Percentiles rank a stretch among this genome's conserved stretches.
These are phyloP conservation scores for Orbilia blumenaviensis DNA, from an alignment of 2,329 filamentous ascomycete species.

Conservation along the genomic window DNA sequence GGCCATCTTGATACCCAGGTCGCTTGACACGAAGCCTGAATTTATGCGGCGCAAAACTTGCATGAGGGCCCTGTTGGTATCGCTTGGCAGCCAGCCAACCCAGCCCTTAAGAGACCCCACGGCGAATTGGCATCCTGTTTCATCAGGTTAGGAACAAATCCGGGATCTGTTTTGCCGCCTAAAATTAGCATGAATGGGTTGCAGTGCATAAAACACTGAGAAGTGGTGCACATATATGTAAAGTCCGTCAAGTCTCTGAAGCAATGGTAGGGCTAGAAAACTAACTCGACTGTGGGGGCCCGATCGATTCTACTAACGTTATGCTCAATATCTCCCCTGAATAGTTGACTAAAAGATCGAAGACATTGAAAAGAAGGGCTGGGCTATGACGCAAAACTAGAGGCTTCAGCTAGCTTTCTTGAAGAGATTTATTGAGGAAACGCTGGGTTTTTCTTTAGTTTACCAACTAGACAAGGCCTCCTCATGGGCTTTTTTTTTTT, in stretches of 20 bases:
- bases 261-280: neutral
- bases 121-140: constrained; percentile 12
- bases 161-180: constrained; percentile 37
- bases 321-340: constrained; percentile 24
- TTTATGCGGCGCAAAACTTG: constrained; percentile 12
- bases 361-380: neutral
- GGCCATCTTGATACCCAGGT: neutral
- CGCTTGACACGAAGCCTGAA: constrained; percentile 3
- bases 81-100: neutral
- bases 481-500: no score
- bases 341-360: neutral
- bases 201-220: constrained; percentile 21
- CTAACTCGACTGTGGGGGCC: constrained; percentile 3
- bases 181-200: constrained; percentile 41
- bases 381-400: constrained; percentile 19
- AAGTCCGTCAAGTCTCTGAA: neutral
- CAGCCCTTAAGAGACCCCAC: neutral
- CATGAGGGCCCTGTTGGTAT: neutral
- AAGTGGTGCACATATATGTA: no score
- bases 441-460: no score
- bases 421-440: no score
- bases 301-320: constrained; percentile 25
- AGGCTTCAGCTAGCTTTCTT: neutral
- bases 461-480: neutral
- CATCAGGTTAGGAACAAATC: constrained; percentile 9